Evolutionary conservation across 441 rosid species (phyloP).

Genomic region (Gossypium aridum): DNA sequence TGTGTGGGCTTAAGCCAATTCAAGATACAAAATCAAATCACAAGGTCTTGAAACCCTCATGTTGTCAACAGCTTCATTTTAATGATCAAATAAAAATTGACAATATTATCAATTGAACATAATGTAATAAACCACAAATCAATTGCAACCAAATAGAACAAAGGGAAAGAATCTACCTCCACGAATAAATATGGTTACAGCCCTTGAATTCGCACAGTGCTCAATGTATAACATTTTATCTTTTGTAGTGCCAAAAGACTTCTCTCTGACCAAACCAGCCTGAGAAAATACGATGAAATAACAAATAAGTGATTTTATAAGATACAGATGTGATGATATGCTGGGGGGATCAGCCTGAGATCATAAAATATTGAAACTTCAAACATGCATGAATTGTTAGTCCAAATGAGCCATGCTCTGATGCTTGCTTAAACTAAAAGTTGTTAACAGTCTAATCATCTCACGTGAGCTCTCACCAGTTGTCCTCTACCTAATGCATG

Average conservation of each 20-base stretch:
- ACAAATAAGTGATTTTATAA: background rate
- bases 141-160: slow-evolving; percentile 10
- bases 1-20: background rate
- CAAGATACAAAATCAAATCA: background rate
- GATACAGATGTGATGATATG: background rate
- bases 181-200: slow-evolving; percentile 91
- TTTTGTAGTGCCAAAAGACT: slow-evolving; percentile 96
- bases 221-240: slow-evolving; percentile 92
- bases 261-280: slow-evolving; percentile 98
- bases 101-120: background rate
- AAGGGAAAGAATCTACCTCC: slow-evolving; percentile 56
- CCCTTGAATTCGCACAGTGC: slow-evolving; percentile 95
- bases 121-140: background rate
- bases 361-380: background rate
- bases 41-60: background rate
- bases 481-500: background rate
- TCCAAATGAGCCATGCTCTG: background rate
- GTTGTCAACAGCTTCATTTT: background rate
- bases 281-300: slow-evolving; percentile 18
- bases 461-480: background rate
- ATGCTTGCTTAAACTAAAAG: background rate
- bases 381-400: background rate
- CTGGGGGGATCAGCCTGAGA: background rate
- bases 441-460: background rate
- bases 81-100: background rate